phyloP scores from a whole-genome alignment of 345 rosid species.

The Rubroshorea leprosula region DNA sequence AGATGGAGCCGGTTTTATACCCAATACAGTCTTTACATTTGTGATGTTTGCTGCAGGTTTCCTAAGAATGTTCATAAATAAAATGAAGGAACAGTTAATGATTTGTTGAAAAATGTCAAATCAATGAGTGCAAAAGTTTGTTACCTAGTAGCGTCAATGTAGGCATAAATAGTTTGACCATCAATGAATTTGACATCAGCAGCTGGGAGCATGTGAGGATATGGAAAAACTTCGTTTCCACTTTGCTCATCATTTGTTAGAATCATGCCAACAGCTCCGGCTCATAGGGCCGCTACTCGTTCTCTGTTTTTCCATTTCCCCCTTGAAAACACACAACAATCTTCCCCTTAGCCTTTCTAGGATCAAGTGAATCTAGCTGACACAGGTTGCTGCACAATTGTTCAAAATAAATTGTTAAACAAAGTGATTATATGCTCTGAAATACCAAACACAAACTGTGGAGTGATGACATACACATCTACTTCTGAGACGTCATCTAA shows the following conservation, averaged over 20 bases:
- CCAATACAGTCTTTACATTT: constrained; percentile 5
- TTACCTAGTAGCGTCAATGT: constrained; percentile 43
- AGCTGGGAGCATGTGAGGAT: constrained; percentile 42
- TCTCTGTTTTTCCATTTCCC: constrained; percentile 19
- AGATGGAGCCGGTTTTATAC: constrained; percentile 27
- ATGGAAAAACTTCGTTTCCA: constrained; percentile 28
- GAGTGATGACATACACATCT: constrained; percentile 35
- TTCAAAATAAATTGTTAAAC: not conserved
- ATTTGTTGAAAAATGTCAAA: not conserved
- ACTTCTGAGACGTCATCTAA: constrained; percentile 17
- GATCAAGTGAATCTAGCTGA: constrained; percentile 41
- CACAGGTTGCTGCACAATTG: constrained; percentile 28
- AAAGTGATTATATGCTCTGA: no score
- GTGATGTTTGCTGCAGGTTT: constrained; percentile 27
- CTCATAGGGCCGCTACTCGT: constrained; percentile 26
- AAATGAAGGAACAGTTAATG: not conserved
- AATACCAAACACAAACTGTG: not conserved
- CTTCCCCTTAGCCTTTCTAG: constrained; percentile 53
- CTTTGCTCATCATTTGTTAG: constrained; percentile 26
- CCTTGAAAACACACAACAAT: constrained; percentile 44
- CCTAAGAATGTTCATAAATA: constrained; percentile 14
- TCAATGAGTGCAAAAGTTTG: not conserved
- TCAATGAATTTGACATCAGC: constrained; percentile 32
- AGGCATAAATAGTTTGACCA: constrained; percentile 29
- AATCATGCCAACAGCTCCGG: constrained; percentile 55